A percentile compares a stretch with the other conserved stretches of the same genome.
Evolutionary conservation across 2,329 filamentous ascomycete genomes (phyloP).

Genomic region (Didymellaceae sp.): DNA sequence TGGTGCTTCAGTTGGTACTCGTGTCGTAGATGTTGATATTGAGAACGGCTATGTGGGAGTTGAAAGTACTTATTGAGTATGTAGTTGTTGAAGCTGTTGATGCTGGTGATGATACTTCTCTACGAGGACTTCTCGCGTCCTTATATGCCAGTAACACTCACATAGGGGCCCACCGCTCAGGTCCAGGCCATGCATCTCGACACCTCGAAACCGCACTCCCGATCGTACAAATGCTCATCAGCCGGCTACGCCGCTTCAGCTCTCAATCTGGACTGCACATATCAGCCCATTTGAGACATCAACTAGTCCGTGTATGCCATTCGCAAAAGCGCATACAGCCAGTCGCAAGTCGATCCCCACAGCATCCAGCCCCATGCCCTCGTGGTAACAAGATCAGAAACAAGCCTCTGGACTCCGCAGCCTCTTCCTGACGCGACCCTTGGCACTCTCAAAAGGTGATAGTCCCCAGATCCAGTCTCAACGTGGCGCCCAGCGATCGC

Average conservation of each 20-base stretch:
- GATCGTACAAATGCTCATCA: neutral
- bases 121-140: neutral
- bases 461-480: neutral
- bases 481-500: neutral
- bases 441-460: neutral
- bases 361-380: too few species aligned
- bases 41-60: too few species aligned
- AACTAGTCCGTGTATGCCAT: too few species aligned
- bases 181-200: neutral
- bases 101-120: neutral
- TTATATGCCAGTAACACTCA: neutral
- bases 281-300: too few species aligned
- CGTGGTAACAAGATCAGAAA: too few species aligned
- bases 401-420: too few species aligned
- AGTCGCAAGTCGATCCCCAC: too few species aligned
- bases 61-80: neutral
- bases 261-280: neutral
- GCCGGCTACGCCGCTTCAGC: neutral
- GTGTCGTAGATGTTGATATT: too few species aligned
- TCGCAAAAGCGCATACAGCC: too few species aligned
- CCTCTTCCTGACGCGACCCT: too few species aligned
- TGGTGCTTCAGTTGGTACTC: neutral
- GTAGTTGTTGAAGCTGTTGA: neutral
- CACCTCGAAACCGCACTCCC: too few species aligned
- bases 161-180: neutral